Evolutionary conservation across 1,284 basidiomycete genomes (phyloP), one percentile per base, ranked within the genome.

Genomic region (Puccinia hordei): DNA sequence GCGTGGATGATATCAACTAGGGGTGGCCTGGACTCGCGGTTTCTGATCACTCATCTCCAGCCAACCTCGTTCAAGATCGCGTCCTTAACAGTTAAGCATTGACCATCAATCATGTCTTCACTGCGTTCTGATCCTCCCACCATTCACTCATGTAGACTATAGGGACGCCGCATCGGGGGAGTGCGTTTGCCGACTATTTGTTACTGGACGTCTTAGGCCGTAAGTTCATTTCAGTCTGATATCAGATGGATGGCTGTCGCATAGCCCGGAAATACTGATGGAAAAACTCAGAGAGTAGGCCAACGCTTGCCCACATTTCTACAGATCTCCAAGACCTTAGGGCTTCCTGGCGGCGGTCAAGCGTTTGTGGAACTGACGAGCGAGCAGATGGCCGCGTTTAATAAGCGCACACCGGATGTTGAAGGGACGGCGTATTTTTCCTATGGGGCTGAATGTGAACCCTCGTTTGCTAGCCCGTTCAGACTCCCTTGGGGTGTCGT

Each of bases 1-100:
- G n/a, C n/a, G n/a, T n/a, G n/a, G n/a, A n/a, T n/a, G n/a, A 38
- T 38, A 22, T 55, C 35, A 77, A 38, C 81, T 53, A 81, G 72
- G 93, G 95, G 95, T 30, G 95, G 95, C 10, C 88, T 98, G 19
- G 95, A 98, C 85, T 95, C 92, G 84, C 90, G 95, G 61, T 96
- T 94, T 85, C 89, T 98, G 55, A 86, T 87, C 65, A 85, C 87
- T 0, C 84, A 86, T 78, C 83, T 88, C n/a, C 84, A 85, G 75
- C 86, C 87, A 2, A 86, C 82, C 44, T 83, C 83, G 35, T 89
- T 89, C 85, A 87, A 85, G 27, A 91, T 96, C 24, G 88, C 92
- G 53, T 93, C 91, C 19, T 88, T 97, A 59, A 97, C 95, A n/a
- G 77, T 79, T 53, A 57, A 33, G 46, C n/a, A n/a, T n/a, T n/a